Evolutionary conservation across 345 rosid species (phyloP).

Genomic region (Stellera chamaejasme): DNA sequence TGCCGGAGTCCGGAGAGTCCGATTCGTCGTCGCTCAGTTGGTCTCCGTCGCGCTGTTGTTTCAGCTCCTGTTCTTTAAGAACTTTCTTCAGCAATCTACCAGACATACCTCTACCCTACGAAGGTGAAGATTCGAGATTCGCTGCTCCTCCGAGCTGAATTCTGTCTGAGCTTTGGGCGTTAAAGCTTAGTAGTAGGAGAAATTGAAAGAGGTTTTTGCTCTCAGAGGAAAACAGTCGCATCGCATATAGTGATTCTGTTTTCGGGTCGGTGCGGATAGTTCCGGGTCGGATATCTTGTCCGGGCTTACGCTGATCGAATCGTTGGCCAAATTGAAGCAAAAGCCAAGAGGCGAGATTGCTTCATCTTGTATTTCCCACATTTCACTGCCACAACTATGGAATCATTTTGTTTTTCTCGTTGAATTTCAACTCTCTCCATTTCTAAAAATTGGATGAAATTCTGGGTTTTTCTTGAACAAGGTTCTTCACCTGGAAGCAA

Average conservation of each 20-base stretch:
- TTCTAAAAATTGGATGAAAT: not conserved
- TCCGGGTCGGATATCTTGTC: too few species aligned
- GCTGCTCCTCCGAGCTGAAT: too few species aligned
- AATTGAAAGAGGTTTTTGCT: too few species aligned
- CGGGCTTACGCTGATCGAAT: constrained; percentile 34
- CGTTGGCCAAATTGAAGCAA: constrained; percentile 57
- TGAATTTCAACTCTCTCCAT: not conserved
- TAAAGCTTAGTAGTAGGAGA: too few species aligned
- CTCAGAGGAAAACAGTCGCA: too few species aligned
- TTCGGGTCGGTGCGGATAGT: too few species aligned
- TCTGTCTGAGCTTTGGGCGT: too few species aligned
- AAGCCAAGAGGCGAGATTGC: constrained; percentile 29
- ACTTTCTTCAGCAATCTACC: constrained; percentile 69
- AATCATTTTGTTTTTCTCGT: too few species aligned
- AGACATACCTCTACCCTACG: constrained; percentile 35
- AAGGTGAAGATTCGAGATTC: not conserved
- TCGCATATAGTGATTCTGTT: too few species aligned
- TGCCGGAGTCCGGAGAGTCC: constrained; percentile 26
- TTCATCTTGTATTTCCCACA: not conserved
- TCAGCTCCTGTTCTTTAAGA: constrained; percentile 64
- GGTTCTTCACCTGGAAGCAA: constrained; percentile 46
- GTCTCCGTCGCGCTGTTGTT: constrained; percentile 10
- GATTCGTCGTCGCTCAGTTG: constrained; percentile 25
- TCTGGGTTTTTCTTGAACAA: constrained; percentile 65
- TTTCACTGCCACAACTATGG: not conserved